phyloP scores from a whole-genome alignment of 2,329 filamentous ascomycete species.

The Colletotrichum tabaci region DNA sequence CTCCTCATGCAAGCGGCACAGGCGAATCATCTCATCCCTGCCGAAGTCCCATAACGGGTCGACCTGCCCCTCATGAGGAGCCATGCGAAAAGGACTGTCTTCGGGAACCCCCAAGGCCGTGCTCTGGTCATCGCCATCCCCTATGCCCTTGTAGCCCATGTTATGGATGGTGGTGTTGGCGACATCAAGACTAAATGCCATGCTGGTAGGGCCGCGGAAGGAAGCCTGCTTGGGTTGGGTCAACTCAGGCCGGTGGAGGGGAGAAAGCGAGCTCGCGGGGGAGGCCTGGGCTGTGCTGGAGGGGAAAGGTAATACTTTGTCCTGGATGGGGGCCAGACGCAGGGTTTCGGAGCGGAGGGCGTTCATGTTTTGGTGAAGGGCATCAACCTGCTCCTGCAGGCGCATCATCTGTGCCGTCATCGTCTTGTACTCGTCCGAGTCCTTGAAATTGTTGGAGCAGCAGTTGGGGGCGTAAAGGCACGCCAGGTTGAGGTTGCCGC shows the following conservation, averaged over 20 bases:
- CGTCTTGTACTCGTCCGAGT: constrained; percentile 89
- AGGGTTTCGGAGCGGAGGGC: constrained; percentile 72
- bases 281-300: constrained; percentile 58
- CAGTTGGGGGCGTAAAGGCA: constrained; percentile 79
- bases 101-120: constrained; percentile 42
- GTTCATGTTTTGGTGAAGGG: constrained; percentile 80
- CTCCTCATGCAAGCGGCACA: constrained; percentile 87
- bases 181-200: constrained; percentile 87
- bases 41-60: constrained; percentile 87
- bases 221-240: constrained; percentile 70
- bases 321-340: constrained; percentile 61
- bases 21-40: constrained; percentile 83
- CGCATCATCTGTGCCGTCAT: constrained; percentile 82
- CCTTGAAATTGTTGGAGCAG: constrained; percentile 86
- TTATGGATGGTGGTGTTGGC: constrained; percentile 89
- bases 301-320: constrained; percentile 55
- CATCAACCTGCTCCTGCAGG: constrained; percentile 88
- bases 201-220: constrained; percentile 89
- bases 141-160: constrained; percentile 84
- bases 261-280: constrained; percentile 60
- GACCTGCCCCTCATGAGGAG: constrained; percentile 45
- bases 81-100: constrained; percentile 29
- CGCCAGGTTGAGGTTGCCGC: constrained; percentile 76
- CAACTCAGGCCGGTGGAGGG: constrained; percentile 60
- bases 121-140: constrained; percentile 74